Evolutionary conservation across 768 basidiomycete genomes (phyloP), one percentile per base, ranked within the genome.

Genomic region (Lactarius deliciosus): DNA sequence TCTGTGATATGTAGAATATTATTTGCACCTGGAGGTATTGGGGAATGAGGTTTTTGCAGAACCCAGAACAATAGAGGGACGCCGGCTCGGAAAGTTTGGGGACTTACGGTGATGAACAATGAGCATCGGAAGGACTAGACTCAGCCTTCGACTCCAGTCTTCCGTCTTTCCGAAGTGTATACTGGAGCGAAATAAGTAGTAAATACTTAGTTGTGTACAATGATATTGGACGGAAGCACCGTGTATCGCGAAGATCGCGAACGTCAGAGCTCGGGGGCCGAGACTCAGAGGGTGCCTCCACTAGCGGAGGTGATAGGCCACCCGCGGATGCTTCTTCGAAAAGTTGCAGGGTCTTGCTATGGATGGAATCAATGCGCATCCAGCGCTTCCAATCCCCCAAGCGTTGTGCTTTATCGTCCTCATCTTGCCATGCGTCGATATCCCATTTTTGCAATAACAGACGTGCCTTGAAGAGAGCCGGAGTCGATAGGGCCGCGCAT

Each of bases 71-170:
- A 53, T 28, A 11, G n/a, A 22, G 8, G 8, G 20, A 55, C 16
- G 38, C 32, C 3, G 11, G 20, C 34, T n/a, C 57, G 20, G n/a
- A 47, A 40, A 11, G 2, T 7, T 34, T 30, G 32, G 30, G 32
- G 25, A 43, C 66, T 40, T 43, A 67, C 66, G 50, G n/a, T 55
- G 66, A 55, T 67, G 66, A 5, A 28, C 20, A 50, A 60, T 25
- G 43, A 63, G 53, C 41, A 22, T 4, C 20, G 66, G 66, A 8
- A 67, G 40, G 9, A 63, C 61, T 2, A 16, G 5, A 40, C 62
- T 67, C 53, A 63, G 25, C 57, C 57, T 58, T 18, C n/a, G 38
- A 20, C 54, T 25, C 66, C 66, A 67, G 40, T 0, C 7, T 1
- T 16, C 13, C 3, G 50, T n/a, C 66, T 55, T 59, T 28, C 36